Base-by-base conservation (phyloP, 164 flowering plant species). In the Macadamia tetraphylla region DNA sequence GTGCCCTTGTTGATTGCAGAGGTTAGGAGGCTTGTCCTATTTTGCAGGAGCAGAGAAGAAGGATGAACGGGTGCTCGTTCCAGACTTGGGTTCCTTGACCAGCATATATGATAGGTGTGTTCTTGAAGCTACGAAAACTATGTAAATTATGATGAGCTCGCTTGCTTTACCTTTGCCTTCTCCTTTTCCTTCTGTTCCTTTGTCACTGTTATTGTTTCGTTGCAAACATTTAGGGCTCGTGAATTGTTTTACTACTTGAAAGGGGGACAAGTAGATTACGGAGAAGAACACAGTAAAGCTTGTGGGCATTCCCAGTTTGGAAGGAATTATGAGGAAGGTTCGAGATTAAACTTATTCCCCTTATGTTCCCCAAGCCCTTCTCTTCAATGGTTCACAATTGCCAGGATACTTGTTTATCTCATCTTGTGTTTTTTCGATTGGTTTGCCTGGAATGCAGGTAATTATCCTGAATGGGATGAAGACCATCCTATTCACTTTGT, bases 41-140 rank as follows among this genome's bases (percentile, higher is more conserved):
- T 94, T 94, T 62, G 98, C 84, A 0, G 99, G 99, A 30, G 99
- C 98, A 4, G 99, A 94, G 90, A 94, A 89, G 89, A 94, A 90
- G 71, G 96, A 92, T 59, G 97, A 90, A 59, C 78, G 86, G 76
- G 98, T 92, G 74, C 81, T 94, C 0, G 98, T 94, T 61, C 99
- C 99, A 52, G 99, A 94, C 86, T 86, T 94, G 78, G 99, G 99
- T 14, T 92, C 99, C 17, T 75, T 94, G 65, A 90, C 99, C 6
- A 94, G 99, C 82, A 74, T 92, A 71, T 82, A 92, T 76, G 99
- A 94, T 73, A 87, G 98, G 98, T 93, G 32, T 30, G 81, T 66
- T n/a, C 57, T 17, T 53, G 57, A 53, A 15, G 57, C 57, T 53
- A 14, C 18, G 17, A 53, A 30, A 35, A 5, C 40, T 35, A 9